Percentiles rank a stretch among this genome's conserved stretches.
Evolutionary conservation across 495 filamentous ascomycete genomes (phyloP).

Genomic region (Penicillium odoratum): DNA sequence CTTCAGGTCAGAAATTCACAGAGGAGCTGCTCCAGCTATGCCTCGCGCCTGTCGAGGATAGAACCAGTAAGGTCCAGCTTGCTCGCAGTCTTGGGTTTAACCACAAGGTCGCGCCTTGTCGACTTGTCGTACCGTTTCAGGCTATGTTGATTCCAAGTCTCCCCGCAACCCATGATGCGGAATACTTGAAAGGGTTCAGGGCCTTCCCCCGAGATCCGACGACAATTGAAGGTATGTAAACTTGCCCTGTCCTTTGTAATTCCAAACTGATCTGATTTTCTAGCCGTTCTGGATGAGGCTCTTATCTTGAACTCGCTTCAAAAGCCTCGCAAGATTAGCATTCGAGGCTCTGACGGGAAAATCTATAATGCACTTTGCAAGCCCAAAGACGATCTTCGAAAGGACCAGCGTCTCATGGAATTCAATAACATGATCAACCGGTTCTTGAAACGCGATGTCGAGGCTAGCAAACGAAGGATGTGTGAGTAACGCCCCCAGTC

Average conservation of each 20-base stretch:
- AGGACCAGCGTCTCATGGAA: slow-evolving; percentile 97
- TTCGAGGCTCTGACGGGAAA: slow-evolving; percentile 83
- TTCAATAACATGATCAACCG: slow-evolving; percentile 98
- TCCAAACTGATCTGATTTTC: slow-evolving; percentile 32
- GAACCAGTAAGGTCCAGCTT: slow-evolving; percentile 68
- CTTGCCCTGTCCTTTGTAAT: slow-evolving; percentile 30
- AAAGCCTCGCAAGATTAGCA: slow-evolving; percentile 85
- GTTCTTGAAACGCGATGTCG: slow-evolving; percentile 84
- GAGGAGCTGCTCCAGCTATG: slow-evolving; percentile 81
- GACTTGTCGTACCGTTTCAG: slow-evolving; percentile 85
- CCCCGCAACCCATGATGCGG: slow-evolving; percentile 68
- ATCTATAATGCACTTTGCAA: slow-evolving; percentile 91
- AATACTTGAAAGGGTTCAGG: slow-evolving; percentile 70
- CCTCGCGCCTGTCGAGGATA: slow-evolving; percentile 69
- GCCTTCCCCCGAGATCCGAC: slow-evolving; percentile 72
- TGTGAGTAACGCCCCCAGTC: slow-evolving; percentile 42
- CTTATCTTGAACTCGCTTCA: slow-evolving; percentile 88
- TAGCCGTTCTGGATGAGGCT: slow-evolving; percentile 77
- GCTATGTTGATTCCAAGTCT: slow-evolving; percentile 77
- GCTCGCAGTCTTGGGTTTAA: slow-evolving; percentile 78
- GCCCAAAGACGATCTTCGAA: slow-evolving; percentile 95
- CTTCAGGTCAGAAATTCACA: slow-evolving; percentile 76
- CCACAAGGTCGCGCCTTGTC: slow-evolving; percentile 76
- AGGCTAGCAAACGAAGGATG: slow-evolving; percentile 79
- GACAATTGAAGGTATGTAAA: slow-evolving; percentile 53